Conservation (phyloP, 192 early-diverging fungal species). For the Lunasporangiospora selenospora region DNA sequence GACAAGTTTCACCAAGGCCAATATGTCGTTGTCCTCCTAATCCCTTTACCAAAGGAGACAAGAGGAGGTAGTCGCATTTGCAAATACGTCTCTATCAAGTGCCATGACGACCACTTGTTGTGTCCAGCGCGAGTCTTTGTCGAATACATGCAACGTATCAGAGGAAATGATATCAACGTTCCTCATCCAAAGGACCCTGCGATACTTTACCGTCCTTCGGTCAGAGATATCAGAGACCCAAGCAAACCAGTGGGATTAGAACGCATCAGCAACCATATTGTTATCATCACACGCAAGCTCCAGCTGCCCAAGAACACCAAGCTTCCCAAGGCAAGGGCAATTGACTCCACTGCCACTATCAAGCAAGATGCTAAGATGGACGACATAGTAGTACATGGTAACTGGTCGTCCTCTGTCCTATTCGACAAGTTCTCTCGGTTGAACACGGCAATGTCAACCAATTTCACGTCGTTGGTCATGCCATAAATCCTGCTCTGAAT, state of each 20-base stretch:
- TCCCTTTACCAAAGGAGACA: neutral
- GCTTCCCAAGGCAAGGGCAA: too few species aligned
- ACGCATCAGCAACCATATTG: too few species aligned
- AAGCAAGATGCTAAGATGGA: too few species aligned
- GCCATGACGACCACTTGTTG: neutral
- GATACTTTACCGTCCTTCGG: neutral
- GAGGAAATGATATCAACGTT: neutral
- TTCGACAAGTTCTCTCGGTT: slow-evolving; percentile 7
- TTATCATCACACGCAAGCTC: too few species aligned
- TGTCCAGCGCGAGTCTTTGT: neutral
- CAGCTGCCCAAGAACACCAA: neutral
- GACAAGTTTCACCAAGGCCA: too few species aligned
- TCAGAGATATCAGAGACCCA: neutral
- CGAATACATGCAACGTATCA: neutral
- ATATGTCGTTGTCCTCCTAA: too few species aligned
- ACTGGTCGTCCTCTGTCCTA: slow-evolving; percentile 9
- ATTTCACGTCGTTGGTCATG: slow-evolving; percentile 13
- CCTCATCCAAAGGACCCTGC: neutral
- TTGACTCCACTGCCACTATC: too few species aligned
- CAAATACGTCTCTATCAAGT: neutral
- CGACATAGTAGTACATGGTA: too few species aligned
- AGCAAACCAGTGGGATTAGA: neutral
- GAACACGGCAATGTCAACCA: neutral
- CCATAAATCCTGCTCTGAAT: too few species aligned
- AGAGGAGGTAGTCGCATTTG: neutral